A percentile compares a stretch with the other conserved stretches of the same genome.
These are phyloP conservation scores for Spizellomyces punctatus DNA, from an alignment of 192 early-diverging fungal genomes.

Conservation along the genomic window DNA sequence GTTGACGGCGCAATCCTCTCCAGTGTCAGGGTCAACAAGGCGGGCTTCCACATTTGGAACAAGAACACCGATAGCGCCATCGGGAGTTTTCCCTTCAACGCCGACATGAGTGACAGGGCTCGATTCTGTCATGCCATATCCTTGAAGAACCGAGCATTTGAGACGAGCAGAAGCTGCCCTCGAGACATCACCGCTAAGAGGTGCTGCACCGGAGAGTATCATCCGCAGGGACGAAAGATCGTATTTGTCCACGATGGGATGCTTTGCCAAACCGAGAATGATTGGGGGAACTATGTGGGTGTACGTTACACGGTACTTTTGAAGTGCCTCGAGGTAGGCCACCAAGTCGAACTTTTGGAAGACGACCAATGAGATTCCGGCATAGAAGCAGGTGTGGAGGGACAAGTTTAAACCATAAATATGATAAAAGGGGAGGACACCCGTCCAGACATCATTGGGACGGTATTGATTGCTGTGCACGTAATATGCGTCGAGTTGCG, in stretches of 20 bases:
- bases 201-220: slow-evolving; percentile 79
- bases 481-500: slow-evolving; percentile 43
- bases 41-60: slow-evolving; percentile 74
- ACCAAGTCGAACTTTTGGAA: slow-evolving; percentile 77
- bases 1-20: slow-evolving; percentile 56
- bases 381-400: slow-evolving; percentile 38
- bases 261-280: slow-evolving; percentile 74
- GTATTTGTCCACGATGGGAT: slow-evolving; percentile 73
- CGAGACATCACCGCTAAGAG: slow-evolving; percentile 70
- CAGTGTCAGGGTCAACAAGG: slow-evolving; percentile 73
- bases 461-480: not conserved
- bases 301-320: slow-evolving; percentile 68
- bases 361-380: slow-evolving; percentile 64
- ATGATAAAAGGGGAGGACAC: slow-evolving; percentile 69
- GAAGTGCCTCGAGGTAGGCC: slow-evolving; percentile 62
- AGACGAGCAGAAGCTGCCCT: slow-evolving; percentile 58
- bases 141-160: slow-evolving; percentile 52
- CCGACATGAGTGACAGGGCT: slow-evolving; percentile 53
- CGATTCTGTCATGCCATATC: slow-evolving; percentile 76
- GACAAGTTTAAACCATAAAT: slow-evolving; percentile 31
- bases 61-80: slow-evolving; percentile 70
- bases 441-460: slow-evolving; percentile 43
- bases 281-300: slow-evolving; percentile 70
- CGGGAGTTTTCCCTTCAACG: slow-evolving; percentile 35
- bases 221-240: slow-evolving; percentile 67